Base-by-base conservation (phyloP, 176 grass and related monocot genomes). In the Phoenix dactylifera region DNA sequence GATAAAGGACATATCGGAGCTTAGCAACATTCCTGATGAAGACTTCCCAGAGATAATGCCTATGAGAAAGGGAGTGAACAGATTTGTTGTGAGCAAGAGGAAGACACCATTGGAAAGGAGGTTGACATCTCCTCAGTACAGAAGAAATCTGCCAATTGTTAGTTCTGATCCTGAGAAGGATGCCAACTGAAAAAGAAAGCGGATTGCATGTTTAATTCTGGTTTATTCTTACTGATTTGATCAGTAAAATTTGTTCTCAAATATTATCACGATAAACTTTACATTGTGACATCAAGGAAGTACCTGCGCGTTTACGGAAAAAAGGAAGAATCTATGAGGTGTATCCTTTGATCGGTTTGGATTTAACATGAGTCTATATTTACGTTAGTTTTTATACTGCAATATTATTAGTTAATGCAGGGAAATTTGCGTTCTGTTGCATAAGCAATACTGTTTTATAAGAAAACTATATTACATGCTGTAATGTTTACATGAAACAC, bases 41-140 rank as follows among this genome's bases (percentile, higher is more conserved):
- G 93, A 98, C 67, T 98, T 98, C 59, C 87, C 93, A 0, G 81
- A 88, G 74, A 98, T 98, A 73, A 98, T 98, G 87, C 93, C 93
- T 3, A 92, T 98, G 93, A 88, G 93, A 63, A 98, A 92, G 65
- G 87, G 93, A 15, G 84, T 92, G 15, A 98, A 98, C 72, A 79
- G 93, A 77, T 98, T 92, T 62, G 93, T 98, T 0, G 87, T 98
- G 44, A 98, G 84, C 81, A 98, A 98, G 79, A 73, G 87, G 58
- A 98, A 98, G 75, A 89, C 93, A 5, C 93, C 93, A 7, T 18
- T 92, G 55, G 87, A 98, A 54, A 85, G 87, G 85, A 81, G 93
- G 63, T 79, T 98, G 35, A 83, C 93, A 7, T 91, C 84, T 4
- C 64, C 78, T 10, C 78, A 83, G 39, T 89, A 92, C 57, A 86